Evolutionary conservation across 2,329 filamentous ascomycete genomes (phyloP).

Genomic region (Diaporthe sp.): DNA sequence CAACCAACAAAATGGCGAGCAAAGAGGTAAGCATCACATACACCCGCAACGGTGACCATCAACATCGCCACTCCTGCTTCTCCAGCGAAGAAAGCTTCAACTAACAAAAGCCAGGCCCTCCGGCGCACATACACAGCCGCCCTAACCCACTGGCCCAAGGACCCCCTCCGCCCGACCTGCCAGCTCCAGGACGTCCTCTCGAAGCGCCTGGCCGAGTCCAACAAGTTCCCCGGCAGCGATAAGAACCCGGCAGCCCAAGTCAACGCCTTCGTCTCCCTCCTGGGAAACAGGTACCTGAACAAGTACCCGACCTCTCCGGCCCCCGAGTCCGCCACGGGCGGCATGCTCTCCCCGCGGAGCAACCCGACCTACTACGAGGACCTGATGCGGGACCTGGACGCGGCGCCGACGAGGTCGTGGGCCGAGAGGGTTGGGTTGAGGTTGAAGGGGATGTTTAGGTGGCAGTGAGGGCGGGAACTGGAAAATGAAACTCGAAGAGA

Average conservation of each 20-base stretch:
- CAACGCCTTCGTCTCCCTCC: constrained; percentile 71
- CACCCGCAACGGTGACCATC: not conserved
- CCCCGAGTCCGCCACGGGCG: constrained; percentile 56
- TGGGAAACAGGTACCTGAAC: constrained; percentile 71
- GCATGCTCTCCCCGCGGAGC: constrained; percentile 69
- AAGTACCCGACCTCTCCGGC: constrained; percentile 54
- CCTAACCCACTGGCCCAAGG: constrained; percentile 73
- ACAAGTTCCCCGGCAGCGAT: constrained; percentile 42
- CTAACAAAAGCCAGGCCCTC: constrained; percentile 27
- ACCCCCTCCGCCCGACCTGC: constrained; percentile 72
- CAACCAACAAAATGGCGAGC: constrained; percentile 36
- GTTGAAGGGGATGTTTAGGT: constrained; percentile 71
- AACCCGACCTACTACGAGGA: constrained; percentile 76
- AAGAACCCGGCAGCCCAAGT: constrained; percentile 60
- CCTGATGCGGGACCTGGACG: constrained; percentile 73
- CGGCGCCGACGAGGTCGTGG: constrained; percentile 71
- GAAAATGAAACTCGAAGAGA: not conserved
- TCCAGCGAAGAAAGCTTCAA: not conserved
- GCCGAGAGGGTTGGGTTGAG: constrained; percentile 66
- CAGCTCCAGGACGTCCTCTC: constrained; percentile 72
- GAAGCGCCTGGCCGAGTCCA: constrained; percentile 57
- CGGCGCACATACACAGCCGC: constrained; percentile 58
- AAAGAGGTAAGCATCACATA: constrained; percentile 28
- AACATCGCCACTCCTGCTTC: not conserved
- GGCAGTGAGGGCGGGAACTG: constrained; percentile 57